Evolutionary conservation across 139 green algal genomes (phyloP).

Genomic region (Edaphochlamys debaryana): DNA sequence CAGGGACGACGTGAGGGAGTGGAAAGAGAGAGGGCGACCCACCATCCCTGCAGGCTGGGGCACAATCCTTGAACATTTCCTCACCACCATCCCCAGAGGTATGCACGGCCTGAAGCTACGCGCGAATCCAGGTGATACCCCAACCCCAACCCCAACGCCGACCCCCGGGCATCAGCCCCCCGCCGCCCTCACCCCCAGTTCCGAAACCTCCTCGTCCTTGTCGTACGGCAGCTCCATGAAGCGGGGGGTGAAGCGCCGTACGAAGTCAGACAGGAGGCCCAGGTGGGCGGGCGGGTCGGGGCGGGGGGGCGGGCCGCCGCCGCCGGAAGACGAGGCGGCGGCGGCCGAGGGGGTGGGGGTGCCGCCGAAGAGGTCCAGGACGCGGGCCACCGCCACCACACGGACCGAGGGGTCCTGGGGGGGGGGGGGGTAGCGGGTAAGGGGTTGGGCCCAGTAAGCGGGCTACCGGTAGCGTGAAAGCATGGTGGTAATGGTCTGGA

Average conservation of each 20-base stretch:
- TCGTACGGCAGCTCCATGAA: slow-evolving; percentile 90
- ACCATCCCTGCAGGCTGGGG: too few relatives aligned
- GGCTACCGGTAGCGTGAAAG: too few relatives aligned
- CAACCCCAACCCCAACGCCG: too few relatives aligned
- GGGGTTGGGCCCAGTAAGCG: too few relatives aligned
- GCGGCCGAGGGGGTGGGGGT: background rate
- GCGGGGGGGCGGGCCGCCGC: background rate
- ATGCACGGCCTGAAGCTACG: too few relatives aligned
- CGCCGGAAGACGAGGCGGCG: background rate
- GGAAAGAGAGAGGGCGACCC: too few relatives aligned
- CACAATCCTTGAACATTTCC: too few relatives aligned
- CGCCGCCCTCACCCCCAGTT: slow-evolving; percentile 70
- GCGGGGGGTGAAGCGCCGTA: slow-evolving; percentile 76
- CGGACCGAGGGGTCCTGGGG: slow-evolving; percentile 26
- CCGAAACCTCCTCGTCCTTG: slow-evolving; percentile 80
- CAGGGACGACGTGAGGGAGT: too few relatives aligned
- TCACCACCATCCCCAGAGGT: too few relatives aligned
- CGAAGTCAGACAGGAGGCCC: slow-evolving; percentile 44
- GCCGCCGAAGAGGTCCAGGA: slow-evolving; percentile 37
- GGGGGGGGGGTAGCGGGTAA: background rate
- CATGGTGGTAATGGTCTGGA: too few relatives aligned
- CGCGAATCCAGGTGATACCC: too few relatives aligned
- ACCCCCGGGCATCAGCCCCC: too few relatives aligned
- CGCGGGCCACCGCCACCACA: background rate
- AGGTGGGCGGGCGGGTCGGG: slow-evolving; percentile 9